Evolutionary conservation across 352 stramenopile genomes (phyloP).

Genomic region (Pythium brachiatum): DNA sequence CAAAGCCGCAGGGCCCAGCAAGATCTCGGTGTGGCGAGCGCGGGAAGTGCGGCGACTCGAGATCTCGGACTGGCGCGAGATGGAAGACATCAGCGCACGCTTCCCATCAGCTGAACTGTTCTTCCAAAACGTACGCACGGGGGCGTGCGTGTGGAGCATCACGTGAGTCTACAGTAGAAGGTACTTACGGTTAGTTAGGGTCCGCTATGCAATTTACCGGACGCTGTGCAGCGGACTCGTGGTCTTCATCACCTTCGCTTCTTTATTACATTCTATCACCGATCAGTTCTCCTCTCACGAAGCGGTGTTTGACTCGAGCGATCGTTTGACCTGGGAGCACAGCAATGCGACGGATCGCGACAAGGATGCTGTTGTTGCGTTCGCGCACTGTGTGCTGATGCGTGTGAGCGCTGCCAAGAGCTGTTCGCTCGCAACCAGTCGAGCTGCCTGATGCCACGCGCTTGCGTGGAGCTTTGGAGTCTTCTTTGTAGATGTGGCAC

Average conservation of each 20-base stretch:
- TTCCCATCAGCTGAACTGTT: slow-evolving; percentile 33
- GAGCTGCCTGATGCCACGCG: slow-evolving; percentile 7
- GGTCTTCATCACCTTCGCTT: neutral
- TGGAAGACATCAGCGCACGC: slow-evolving; percentile 37
- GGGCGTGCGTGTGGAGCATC: slow-evolving; percentile 36
- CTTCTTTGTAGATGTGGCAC: neutral
- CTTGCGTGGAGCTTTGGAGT: neutral
- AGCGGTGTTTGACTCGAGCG: neutral
- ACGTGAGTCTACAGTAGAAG: too few relatives aligned
- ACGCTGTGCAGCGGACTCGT: neutral
- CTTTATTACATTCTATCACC: neutral
- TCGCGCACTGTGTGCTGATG: slow-evolving; percentile 4
- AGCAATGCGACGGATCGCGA: slow-evolving; percentile 7
- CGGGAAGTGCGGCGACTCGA: slow-evolving; percentile 25
- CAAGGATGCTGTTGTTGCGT: slow-evolving; percentile 3
- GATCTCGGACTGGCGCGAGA: slow-evolving; percentile 35
- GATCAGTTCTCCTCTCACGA: neutral
- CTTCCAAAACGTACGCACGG: slow-evolving; percentile 41
- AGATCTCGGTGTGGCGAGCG: slow-evolving; percentile 39
- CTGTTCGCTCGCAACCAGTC: slow-evolving; percentile 9
- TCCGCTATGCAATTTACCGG: neutral
- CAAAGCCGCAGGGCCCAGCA: slow-evolving; percentile 43
- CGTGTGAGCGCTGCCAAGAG: slow-evolving; percentile 7
- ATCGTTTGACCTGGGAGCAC: slow-evolving; percentile 16
- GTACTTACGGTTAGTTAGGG: too few relatives aligned